Base-by-base conservation (phyloP, 1,139 yeast species). In the Candida smagusa region DNA sequence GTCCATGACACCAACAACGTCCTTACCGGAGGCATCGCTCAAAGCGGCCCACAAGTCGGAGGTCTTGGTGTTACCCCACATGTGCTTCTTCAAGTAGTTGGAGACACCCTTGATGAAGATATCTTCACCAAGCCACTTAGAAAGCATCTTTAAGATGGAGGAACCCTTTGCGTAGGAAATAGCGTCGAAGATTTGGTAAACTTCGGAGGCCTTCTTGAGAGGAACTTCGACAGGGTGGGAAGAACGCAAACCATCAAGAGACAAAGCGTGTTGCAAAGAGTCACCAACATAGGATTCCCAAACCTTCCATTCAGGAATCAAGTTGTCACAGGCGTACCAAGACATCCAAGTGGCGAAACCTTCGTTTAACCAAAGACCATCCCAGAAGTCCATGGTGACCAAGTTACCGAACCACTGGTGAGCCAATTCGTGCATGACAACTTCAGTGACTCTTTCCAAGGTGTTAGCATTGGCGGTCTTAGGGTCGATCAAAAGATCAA, bases 271-370 rank as follows among this genome's bases (percentile, higher is more conserved):
- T 55, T 77, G 80, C 44, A 75, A 66, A 6, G 77, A 64, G 33
- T 64, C 71, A 6, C 77, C 61, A n/a, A 76, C 78, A 49, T 74
- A 77, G 6, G 66, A 68, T 43, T 72, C 69, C 64, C 77, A 77
- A 12, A 74, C 72, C 46, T 75, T 71, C 82, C 82, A 77, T 36
- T 77, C 81, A 12, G 81, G 81, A 50, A 67, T 68, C 44, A 75
- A 63, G 30, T 68, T 47, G 49, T 77, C 77, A 42, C 86, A 78
- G 2, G 94, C 85, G 54, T 79, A 75, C 84, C 89, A 85, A 4
- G 92, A 84, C 77, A 86, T 76, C 73, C 78, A 77, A 11, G 83
- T 77, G 11, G 83, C 83, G 56, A 77, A 77, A 11, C 82, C 81
- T 58, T 77, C 83, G 48, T 77, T 77, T 42, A 77, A 66, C 82